Evolutionary conservation across 345 rosid genomes (phyloP).

Genomic region (Rhodamnia rubescens): DNA sequence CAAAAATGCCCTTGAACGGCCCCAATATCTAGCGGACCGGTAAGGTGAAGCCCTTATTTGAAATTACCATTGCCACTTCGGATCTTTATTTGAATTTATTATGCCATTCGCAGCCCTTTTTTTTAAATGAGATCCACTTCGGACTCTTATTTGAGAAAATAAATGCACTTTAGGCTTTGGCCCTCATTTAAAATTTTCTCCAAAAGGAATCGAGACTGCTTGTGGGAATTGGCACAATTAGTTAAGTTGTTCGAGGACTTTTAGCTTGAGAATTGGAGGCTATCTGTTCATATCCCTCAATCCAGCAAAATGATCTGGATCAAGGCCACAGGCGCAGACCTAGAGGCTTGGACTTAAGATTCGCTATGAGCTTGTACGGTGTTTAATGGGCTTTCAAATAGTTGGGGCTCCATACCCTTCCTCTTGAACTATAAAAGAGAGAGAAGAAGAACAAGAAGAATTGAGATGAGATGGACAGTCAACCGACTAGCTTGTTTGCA

Average conservation of each 20-base stretch:
- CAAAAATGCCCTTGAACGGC: too few species aligned
- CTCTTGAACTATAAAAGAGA: not conserved
- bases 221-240: not conserved
- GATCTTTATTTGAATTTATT: too few species aligned
- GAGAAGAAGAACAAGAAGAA: not conserved
- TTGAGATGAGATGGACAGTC: not conserved
- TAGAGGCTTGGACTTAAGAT: not conserved
- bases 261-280: not conserved
- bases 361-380: rapidly evolving
- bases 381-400: too few species aligned
- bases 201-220: not conserved
- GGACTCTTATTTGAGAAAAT: too few species aligned
- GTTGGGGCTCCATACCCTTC: not conserved
- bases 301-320: not conserved
- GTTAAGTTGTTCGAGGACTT: not conserved
- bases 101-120: too few species aligned
- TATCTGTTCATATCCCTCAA: not conserved
- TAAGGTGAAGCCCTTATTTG: too few species aligned
- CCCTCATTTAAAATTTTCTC: too few species aligned
- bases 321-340: rapidly evolving
- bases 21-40: too few species aligned
- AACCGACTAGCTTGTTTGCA: not conserved
- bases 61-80: too few species aligned
- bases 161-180: too few species aligned
- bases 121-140: too few species aligned